These are phyloP conservation scores for Ceratocystis papillata DNA, from an alignment of 2,329 filamentous ascomycete species.

Conservation along the genomic window DNA sequence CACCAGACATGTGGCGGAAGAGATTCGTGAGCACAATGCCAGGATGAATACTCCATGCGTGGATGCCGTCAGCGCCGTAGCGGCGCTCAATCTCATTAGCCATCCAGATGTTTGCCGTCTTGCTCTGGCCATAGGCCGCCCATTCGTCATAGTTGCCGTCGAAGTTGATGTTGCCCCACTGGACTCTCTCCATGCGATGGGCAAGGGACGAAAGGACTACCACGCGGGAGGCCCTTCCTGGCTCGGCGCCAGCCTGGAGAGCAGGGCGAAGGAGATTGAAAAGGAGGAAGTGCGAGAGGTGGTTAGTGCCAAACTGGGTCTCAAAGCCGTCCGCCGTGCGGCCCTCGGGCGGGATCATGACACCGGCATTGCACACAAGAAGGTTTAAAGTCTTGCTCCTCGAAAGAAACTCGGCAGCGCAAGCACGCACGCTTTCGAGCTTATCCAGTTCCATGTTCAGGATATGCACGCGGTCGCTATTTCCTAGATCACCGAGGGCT, in stretches of 20 bases:
- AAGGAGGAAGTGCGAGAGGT: constrained; percentile 39
- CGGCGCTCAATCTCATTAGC: constrained; percentile 24
- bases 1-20: constrained; percentile 10
- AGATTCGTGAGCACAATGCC: constrained; percentile 25
- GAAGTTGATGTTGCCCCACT: constrained; percentile 31
- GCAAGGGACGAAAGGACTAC: constrained; percentile 35
- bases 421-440: constrained; percentile 32
- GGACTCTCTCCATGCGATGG: constrained; percentile 30
- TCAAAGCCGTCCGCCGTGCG: constrained; percentile 36
- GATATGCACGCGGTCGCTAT: constrained; percentile 14
- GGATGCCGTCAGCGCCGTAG: constrained; percentile 15
- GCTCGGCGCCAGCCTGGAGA: constrained; percentile 24
- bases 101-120: constrained; percentile 30
- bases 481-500: not conserved
- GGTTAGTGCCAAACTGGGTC: constrained; percentile 37
- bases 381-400: constrained; percentile 28
- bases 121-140: constrained; percentile 29
- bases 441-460: constrained; percentile 33
- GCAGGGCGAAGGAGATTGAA: constrained; percentile 34
- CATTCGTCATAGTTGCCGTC: constrained; percentile 26
- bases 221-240: constrained; percentile 28
- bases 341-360: constrained; percentile 32
- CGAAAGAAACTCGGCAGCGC: constrained; percentile 31
- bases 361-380: constrained; percentile 37
- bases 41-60: constrained; percentile 25